Evolutionary conservation across 305 asterid genomes (phyloP), one percentile per base, ranked within the genome.

Genomic region (Fraxinus paxiana): DNA sequence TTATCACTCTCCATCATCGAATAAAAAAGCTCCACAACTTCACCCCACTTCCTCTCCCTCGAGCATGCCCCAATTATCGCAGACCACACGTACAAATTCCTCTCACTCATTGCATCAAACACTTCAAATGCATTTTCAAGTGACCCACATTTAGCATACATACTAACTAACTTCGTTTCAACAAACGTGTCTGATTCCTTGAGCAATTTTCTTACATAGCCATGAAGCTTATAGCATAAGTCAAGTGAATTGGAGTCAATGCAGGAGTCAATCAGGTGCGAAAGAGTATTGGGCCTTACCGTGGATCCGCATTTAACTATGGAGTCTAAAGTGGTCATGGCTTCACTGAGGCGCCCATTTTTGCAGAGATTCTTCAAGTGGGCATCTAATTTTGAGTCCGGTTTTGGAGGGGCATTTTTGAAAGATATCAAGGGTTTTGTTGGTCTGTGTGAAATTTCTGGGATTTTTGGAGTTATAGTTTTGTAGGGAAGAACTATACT

Each of bases 11-110:
- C 81, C 93, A 94, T 89, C 94, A 90, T 87, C 82, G 79, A 63
- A 67, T 83, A 82, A 80, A 94, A 92, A 1, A 91, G 89, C 72
- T 86, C 90, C 79, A 91, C 89, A 65, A 91, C 98, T 26, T 87
- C 88, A 37, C 72, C 83, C 97, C 97, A 94, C 84, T 81, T 89
- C 83, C 81, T 88, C 84, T 88, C 97, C 83, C 98, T 88, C 10
- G 93, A 89, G 79, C 90, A 92, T 2, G 97, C 98, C 6, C 97
- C 95, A 46, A 94, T 90, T 77, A 92, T 86, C 15, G 95, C 92
- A 3, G 98, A 89, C 97, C 97, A 94, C 0, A 93, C 71, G 84
- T 83, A 91, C 90, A 94, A 80, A 69, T 94, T 83, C 82, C 93
- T 88, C 37, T 84, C 81, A 75, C 83, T 81, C 97, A 92, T 91